Base-by-base conservation (phyloP, 2,329 filamentous ascomycete species). In the Paraconiothyrium brasiliense region DNA sequence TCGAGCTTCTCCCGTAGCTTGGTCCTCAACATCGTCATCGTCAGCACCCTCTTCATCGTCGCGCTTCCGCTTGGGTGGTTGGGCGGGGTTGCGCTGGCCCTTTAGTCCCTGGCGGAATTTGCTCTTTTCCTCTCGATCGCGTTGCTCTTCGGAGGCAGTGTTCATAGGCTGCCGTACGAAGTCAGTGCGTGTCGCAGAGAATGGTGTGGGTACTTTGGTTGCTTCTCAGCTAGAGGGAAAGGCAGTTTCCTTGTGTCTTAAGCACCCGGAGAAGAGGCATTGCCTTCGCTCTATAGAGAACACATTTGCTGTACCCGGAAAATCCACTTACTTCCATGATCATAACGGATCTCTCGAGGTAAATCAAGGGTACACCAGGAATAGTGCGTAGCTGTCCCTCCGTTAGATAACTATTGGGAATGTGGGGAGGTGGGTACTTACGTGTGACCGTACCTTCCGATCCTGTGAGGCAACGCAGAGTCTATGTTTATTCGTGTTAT, bases 381-480 rank as follows among this genome's bases (percentile, higher is more conserved):
- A 94, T 84, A n/a, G 79, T 80, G 54, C 91, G 85, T 81, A 94
- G 16, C n/a, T 48, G 27, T 30, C 4, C 4, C 27, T 30, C 27
- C 6, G 27, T 30, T 2, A 30, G 27, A 30, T 30, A 6, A 2
- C 1, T 30, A 30, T 30, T 20, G 20, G 20, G 20, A 20, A 6
- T 30, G 27, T 30, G 27, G 27, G 27, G 27, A 30, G 6, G 27
- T 6, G 6, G 27, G 27, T 37, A 37, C 35, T 10, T 37, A 37
- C 35, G 10, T 34, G 50, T 2, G 84, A 83, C 67, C 92, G 82
- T 49, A 92, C 84, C 46, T 87, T 86, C 27, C 83, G 78, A 65
- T 90, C 89, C 77, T 94, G 92, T 64, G 87, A 90, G 9, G 92
- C 92, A 22, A 94, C 89, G 13, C 93, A 87, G 74, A 94, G 94